Evolutionary conservation across 768 basidiomycete species (phyloP).

Genomic region (Termitomyces sp.): DNA sequence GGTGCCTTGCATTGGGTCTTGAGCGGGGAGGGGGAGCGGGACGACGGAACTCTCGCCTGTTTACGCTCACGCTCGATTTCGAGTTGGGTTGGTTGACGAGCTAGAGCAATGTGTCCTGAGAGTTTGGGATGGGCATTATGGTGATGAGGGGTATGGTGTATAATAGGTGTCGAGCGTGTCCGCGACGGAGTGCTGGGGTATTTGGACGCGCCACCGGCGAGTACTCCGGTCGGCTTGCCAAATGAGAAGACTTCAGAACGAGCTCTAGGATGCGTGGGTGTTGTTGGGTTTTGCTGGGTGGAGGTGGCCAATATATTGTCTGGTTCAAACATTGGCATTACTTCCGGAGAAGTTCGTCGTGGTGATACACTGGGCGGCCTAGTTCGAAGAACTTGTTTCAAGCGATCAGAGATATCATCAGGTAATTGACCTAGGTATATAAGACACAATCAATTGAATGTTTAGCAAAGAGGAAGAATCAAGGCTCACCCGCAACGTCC

Average conservation of each 20-base stretch:
- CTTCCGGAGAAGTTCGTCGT: slow-evolving; percentile 1
- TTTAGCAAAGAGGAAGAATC: neutral
- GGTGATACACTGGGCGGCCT: slow-evolving; percentile 6
- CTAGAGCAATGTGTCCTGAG: slow-evolving; percentile 2
- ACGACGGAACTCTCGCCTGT: slow-evolving; percentile 49
- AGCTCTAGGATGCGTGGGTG: slow-evolving; percentile 3
- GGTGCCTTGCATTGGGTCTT: slow-evolving; percentile 27
- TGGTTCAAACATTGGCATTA: neutral
- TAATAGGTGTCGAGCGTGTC: slow-evolving; percentile 7
- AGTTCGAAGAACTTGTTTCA: neutral
- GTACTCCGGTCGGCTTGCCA: slow-evolving; percentile 10
- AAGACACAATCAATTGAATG: neutral
- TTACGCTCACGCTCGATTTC: slow-evolving; percentile 21
- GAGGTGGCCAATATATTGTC: slow-evolving; percentile 5
- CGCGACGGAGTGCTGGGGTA: slow-evolving; percentile 9
- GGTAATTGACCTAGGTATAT: neutral
- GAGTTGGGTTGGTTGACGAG: slow-evolving; percentile 12
- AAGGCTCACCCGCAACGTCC: slow-evolving; percentile 1
- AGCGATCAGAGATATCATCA: neutral
- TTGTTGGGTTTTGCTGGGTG: slow-evolving; percentile 6
- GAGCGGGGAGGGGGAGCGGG: slow-evolving; percentile 51
- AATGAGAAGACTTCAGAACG: slow-evolving; percentile 5
- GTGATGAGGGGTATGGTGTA: slow-evolving; percentile 11
- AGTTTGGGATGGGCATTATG: slow-evolving; percentile 7
- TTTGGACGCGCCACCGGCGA: slow-evolving; percentile 2